These are phyloP conservation scores for Helichrysum umbraculigerum DNA, from an alignment of 129 eudicot genomes.

Conservation along the genomic window DNA sequence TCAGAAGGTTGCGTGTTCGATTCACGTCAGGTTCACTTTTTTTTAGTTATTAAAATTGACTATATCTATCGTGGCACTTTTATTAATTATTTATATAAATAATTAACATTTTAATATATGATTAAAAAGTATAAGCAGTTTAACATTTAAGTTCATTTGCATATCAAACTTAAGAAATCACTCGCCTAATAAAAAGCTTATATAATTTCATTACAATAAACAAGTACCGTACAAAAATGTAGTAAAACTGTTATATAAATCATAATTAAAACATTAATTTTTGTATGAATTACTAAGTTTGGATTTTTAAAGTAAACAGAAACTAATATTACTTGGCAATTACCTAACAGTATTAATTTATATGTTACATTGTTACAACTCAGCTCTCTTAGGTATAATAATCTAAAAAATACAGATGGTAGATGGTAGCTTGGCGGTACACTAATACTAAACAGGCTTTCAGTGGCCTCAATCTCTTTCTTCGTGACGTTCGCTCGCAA, in stretches of 20 bases:
- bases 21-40: conserved; percentile 73
- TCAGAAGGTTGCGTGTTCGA: conserved; percentile 94
- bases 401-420: background rate
- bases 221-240: background rate
- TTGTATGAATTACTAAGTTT: background rate
- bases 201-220: background rate
- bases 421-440: background rate
- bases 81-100: too few relatives aligned
- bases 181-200: background rate
- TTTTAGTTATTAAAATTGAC: too few relatives aligned
- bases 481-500: background rate
- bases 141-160: too few relatives aligned
- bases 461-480: background rate
- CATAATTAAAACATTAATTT: background rate
- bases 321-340: background rate
- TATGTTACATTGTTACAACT: conserved; percentile 1
- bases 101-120: too few relatives aligned
- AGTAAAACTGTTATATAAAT: background rate
- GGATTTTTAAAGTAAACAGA: background rate
- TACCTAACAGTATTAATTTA: background rate
- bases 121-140: too few relatives aligned
- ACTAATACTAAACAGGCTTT: background rate
- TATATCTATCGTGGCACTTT: too few relatives aligned
- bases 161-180: background rate
- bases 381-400: conserved; percentile 5